Base-by-base conservation (phyloP, 2,329 filamentous ascomycete species). In the Hypomyces perniciosus region DNA sequence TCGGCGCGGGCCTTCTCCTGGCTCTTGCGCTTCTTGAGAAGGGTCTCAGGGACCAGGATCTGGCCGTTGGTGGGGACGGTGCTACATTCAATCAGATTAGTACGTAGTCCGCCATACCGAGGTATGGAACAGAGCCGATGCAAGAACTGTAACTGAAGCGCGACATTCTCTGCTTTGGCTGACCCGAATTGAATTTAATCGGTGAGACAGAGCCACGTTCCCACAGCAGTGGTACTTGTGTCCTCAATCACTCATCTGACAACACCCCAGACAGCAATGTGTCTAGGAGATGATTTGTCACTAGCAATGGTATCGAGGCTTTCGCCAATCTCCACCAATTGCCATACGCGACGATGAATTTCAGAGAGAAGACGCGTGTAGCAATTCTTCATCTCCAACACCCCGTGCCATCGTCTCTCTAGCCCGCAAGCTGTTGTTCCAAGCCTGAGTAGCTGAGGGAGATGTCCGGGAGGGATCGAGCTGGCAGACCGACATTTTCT, bases 11-110 rank as follows among this genome's bases (percentile, higher is more conserved):
- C 90, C 85, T 96, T 96, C 85, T 99, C 93, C 80, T 96, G 92
- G 75, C 84, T 90, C 90, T 99, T 99, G 81, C 93, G 89, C 90
- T 99, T 99, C 88, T 99, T 99, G 76, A 99, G 85, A 70, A 99
- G 89, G 68, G 93, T 99, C 89, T 99, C 93, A 65, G 93, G 93
- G 72, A 97, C 90, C 74, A 97, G 82, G 74, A 99, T 85, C 75
- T 97, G 88, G 75, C 96, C 89, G 76, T 91, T 78, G 75, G 90
- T 95, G 64, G 93, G 90, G 70, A 96, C 88, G 77, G 84, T 85
- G 78, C 90, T 96, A 71, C 61, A 64, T 55, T 48, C 53, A 73
- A 54, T 83, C 73, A 89, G 85, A 87, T 89, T 84, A 88, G 86
- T 88, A 84, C 83, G 80, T 81, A 78, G 78, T 82, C 81, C 84